Evolutionary conservation across 306 rosid species (phyloP), one percentile per base, ranked within the genome.

Genomic region (Malus asiatica): DNA sequence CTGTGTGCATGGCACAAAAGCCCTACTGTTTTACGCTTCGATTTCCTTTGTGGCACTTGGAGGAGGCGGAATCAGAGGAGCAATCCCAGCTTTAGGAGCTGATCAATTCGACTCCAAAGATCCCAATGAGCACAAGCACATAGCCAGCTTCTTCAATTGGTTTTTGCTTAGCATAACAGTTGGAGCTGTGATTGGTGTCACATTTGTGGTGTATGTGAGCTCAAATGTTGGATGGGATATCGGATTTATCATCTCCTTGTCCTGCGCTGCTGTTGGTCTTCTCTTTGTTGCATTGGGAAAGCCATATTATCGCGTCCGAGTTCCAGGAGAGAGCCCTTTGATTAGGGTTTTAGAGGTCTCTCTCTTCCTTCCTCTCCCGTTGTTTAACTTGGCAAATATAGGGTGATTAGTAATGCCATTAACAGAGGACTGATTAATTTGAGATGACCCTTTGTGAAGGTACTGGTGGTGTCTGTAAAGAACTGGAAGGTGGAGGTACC

Each of bases 101-200:
- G 88, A 89, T 82, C 88, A 87, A 71, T 89, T 89, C 46, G 89
- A 89, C 33, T 46, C 82, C 11, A 78, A 76, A 51, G 79, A 70
- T 20, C 89, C 85, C 9, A 66, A 81, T 46, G 90, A 87, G 66
- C 77, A 79, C 4, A 63, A 52, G 20, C 81, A 59, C 48, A 58
- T 87, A 46, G 90, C 85, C 40, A 81, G 81, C 64, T 87, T 83
- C 84, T 87, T 89, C 86, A 87, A 89, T 57, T 89, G 90, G 90
- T 71, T 87, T 53, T 61, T 87, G 79, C 86, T 87, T 52, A 83
- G 89, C 20, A 51, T 81, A 44, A 83, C 86, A 16, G 25, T 77
- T 13, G 90, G 93, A 1, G 88, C 90, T 18, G 68, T 76, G 76
- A 14, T 81, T 23, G 89, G 93, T 27, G 93, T 87, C 66, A 83